These are phyloP conservation scores for Boletus rubroflammeus DNA, from an alignment of 768 basidiomycete species.

Conservation along the genomic window DNA sequence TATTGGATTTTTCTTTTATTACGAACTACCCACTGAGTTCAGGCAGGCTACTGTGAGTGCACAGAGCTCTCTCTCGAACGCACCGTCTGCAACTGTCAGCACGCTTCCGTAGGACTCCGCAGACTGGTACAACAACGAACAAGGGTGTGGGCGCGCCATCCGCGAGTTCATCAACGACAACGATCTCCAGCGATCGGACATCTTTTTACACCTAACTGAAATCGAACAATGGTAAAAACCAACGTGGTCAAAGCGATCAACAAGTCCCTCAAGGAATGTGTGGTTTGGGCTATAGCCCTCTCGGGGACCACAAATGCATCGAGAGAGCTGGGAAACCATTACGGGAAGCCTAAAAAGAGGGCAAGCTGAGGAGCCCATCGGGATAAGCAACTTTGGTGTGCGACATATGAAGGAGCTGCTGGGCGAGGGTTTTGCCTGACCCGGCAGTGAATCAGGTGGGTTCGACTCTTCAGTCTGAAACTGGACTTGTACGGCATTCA, in stretches of 20 bases:
- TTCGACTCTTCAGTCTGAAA: background rate
- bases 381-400: conserved; percentile 6
- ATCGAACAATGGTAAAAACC: conserved; percentile 42
- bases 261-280: conserved; percentile 49
- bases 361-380: background rate
- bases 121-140: conserved; percentile 46
- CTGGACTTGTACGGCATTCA: background rate
- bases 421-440: conserved; percentile 41
- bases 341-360: background rate
- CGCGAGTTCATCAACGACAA: conserved; percentile 46
- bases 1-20: no score
- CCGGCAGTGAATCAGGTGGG: conserved; percentile 62
- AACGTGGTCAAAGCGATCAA: conserved; percentile 51
- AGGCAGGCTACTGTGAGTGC: conserved; percentile 9
- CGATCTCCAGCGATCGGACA: conserved; percentile 39
- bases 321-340: conserved; percentile 6
- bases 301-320: conserved; percentile 2
- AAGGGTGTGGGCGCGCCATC: conserved; percentile 59
- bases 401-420: conserved; percentile 54
- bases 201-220: conserved; percentile 73
- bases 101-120: background rate
- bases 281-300: conserved; percentile 6
- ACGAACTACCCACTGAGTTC: no score
- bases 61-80: background rate
- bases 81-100: background rate